Conservation (phyloP, 352 stramenopile species). For the Phytopythium ostracodes region DNA sequence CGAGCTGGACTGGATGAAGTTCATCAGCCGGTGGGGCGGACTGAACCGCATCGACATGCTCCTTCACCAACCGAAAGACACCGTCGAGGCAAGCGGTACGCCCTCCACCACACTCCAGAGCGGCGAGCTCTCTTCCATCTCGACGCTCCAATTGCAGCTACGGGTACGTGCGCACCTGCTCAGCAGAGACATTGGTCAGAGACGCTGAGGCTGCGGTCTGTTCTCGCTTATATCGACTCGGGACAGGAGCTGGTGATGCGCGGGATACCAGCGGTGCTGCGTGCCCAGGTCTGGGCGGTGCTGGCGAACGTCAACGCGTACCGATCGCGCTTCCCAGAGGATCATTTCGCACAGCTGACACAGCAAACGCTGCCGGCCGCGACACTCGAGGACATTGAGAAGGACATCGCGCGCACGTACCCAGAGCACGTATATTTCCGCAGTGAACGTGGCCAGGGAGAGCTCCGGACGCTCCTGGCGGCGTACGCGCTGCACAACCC, state of each 20-base stretch:
- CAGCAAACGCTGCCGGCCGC: constrained; percentile 4
- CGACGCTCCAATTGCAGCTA: not conserved
- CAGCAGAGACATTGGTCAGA: too few relatives aligned
- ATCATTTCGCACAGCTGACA: constrained; percentile 34
- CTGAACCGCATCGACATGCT: constrained; percentile 28
- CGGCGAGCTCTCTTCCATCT: not conserved
- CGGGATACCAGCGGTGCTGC: constrained; percentile 37
- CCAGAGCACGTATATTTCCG: constrained; percentile 55
- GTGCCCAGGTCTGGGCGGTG: constrained; percentile 34
- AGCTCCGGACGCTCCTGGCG: constrained; percentile 50
- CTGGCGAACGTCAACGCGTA: constrained; percentile 33
- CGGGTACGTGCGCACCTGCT: not conserved
- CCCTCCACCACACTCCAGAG: not conserved
- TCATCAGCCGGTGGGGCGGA: constrained; percentile 31
- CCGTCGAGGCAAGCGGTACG: not conserved
- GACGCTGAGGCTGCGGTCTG: not conserved
- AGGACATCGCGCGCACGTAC: constrained; percentile 60
- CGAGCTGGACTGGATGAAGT: constrained; percentile 38
- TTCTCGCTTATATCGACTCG: not conserved
- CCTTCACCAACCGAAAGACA: constrained; percentile 12
- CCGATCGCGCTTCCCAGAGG: constrained; percentile 14
- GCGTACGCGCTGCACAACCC: constrained; percentile 59
- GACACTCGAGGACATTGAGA: constrained; percentile 54
- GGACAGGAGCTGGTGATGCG: constrained; percentile 31
- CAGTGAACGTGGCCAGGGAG: constrained; percentile 32